phyloP scores from a whole-genome alignment of 129 eudicot species.

The Kitagawia praeruptora region DNA sequence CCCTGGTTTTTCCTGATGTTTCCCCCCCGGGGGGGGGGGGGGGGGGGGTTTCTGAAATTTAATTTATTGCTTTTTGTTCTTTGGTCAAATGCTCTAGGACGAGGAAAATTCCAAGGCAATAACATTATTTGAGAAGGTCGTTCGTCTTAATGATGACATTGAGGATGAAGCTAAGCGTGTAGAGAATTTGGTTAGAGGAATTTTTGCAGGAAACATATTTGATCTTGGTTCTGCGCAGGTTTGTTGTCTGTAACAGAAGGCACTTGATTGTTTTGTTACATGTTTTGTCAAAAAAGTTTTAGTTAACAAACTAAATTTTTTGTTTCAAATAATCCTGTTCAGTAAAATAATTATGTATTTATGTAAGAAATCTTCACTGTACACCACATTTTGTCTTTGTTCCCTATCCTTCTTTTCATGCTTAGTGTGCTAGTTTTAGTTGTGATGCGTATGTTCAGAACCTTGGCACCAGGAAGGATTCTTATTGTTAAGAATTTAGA shows the following conservation, averaged over 20 bases:
- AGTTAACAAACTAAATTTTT: neutral
- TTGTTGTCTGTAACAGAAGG: slow-evolving; percentile 2
- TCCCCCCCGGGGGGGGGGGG: too few species aligned
- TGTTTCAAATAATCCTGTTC: neutral
- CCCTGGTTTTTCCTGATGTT: neutral
- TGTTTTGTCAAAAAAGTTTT: neutral
- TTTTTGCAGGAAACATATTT: slow-evolving; percentile 95
- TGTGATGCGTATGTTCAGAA: neutral
- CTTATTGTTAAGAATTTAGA: neutral
- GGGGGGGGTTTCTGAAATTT: too few species aligned
- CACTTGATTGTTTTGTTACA: neutral
- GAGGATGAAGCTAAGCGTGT: slow-evolving; percentile 69
- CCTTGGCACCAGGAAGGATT: neutral
- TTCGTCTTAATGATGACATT: slow-evolving; percentile 68
- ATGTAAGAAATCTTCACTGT: neutral
- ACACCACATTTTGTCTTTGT: neutral
- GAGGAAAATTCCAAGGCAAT: slow-evolving; percentile 98
- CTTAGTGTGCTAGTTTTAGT: neutral
- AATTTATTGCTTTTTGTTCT: neutral
- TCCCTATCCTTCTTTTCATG: neutral
- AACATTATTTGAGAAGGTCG: slow-evolving; percentile 71
- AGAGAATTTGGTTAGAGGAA: slow-evolving; percentile 92
- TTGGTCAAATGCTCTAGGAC: slow-evolving; percentile 40
- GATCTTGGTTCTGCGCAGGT: slow-evolving; percentile 99
- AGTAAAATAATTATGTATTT: neutral